Percentiles rank a stretch among this genome's conserved stretches.
Evolutionary conservation across 2,329 filamentous ascomycete species (phyloP).

Genomic region (Ophiobolus disseminans): DNA sequence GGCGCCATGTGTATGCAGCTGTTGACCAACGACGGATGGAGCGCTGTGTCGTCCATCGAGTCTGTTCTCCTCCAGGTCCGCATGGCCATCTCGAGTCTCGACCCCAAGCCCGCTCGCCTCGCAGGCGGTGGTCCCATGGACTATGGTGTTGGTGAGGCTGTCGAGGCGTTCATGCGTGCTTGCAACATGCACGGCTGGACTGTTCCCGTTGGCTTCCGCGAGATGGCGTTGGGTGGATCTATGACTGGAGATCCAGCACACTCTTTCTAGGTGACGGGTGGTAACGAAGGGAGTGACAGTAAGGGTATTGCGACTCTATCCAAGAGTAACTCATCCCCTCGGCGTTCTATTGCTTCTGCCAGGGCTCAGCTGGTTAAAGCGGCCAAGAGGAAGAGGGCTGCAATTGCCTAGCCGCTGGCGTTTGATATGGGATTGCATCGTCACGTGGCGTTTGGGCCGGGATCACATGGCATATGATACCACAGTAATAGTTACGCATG

Average conservation of each 20-base stretch:
- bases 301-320: too few species aligned
- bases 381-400: too few species aligned
- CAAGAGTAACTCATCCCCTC: too few species aligned
- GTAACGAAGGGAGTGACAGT: too few species aligned
- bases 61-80: constrained; percentile 81
- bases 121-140: constrained; percentile 51
- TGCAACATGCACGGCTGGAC: constrained; percentile 75
- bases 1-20: constrained; percentile 85
- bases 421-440: too few species aligned
- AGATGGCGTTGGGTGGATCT: constrained; percentile 52
- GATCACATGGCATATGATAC: too few species aligned
- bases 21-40: constrained; percentile 85
- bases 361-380: too few species aligned
- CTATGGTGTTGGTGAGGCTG: constrained; percentile 74
- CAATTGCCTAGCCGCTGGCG: too few species aligned
- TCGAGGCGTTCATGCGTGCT: constrained; percentile 74
- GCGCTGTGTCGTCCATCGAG: constrained; percentile 74
- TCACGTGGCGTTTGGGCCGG: too few species aligned
- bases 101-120: constrained; percentile 77
- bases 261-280: too few species aligned
- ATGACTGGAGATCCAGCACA: neutral
- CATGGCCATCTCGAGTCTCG: constrained; percentile 72
- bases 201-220: constrained; percentile 68
- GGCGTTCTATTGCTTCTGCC: too few species aligned
- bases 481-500: too few species aligned